Base-by-base conservation (phyloP, 1,139 yeast species). In the Lodderomyces oxycetoniae region DNA sequence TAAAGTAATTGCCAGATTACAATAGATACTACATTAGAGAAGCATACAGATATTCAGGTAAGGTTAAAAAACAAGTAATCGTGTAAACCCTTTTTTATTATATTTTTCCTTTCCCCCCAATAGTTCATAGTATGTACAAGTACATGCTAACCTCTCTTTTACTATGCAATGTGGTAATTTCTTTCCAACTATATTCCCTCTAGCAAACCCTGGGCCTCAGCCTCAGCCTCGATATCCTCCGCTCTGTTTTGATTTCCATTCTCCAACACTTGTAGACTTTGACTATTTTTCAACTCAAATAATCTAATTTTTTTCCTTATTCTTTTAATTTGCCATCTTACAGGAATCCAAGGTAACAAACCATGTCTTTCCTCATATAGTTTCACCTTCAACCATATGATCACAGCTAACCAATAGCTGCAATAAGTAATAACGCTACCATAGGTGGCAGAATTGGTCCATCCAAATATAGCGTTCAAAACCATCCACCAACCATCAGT, bases 371-470 rank as follows among this genome's bases (percentile, higher is more conserved):
- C 95, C 51, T 79, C 80, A 42, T 62, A 69, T 37, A 75, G 57
- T 48, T 74, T 62, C 7, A 63, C 37, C 32, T 73, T 61, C 35
- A 87, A 63, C 55, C 77, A 60, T 0, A 55, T 38, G 29, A 81
- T 76, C 10, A 87, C 74, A 23, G 70, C 57, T 4, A 75, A 30
- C 98, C 98, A 89, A 60, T 85, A 89, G 4, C 66, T 43, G 44
- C 77, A 71, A 59, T 89, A 89, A 34, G 88, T 74, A 14, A 72
- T 57, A n/a, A 89, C 88, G 26, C 95, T 85, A 13, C 96, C 96
- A 53, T 84, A 86, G 2, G 96, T 88, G 12, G 96, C 97, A 24
- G 93, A 77, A 59, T 89, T 89, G 24, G 91, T 85, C 98, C 98
- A 89, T 1, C 97, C 98, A 37, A 91, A 71, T 10, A 89, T 64